Evolutionary conservation across 108 stramenopile species (phyloP).

Genomic region (Cyclotella cryptica): DNA sequence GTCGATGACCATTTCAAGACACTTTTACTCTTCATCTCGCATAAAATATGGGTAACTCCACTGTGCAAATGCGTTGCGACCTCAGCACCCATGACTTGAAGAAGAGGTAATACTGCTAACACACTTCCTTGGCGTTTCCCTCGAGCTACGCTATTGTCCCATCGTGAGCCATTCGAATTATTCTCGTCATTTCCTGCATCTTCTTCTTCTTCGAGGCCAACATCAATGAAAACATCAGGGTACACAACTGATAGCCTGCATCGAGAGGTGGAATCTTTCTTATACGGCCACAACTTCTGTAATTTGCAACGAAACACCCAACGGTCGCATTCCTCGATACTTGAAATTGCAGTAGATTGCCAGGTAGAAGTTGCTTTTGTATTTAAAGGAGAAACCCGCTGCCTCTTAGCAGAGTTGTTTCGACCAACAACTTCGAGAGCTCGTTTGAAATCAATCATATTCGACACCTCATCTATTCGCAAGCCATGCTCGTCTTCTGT

Average conservation of each 20-base stretch:
- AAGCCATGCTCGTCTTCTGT: conserved; percentile 68
- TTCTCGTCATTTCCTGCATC: conserved; percentile 24
- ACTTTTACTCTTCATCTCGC: too few relatives aligned
- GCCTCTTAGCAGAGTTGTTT: conserved; percentile 11
- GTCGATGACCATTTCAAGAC: too few relatives aligned
- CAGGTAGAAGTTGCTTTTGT: conserved; percentile 21
- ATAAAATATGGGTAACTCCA: too few relatives aligned
- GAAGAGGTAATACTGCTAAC: too few relatives aligned
- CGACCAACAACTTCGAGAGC: conserved; percentile 54
- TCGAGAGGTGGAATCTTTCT: background rate
- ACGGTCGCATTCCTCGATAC: conserved; percentile 34
- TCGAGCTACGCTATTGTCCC: conserved; percentile 12
- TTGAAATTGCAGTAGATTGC: conserved; percentile 45
- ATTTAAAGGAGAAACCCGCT: conserved; percentile 1
- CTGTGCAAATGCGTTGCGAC: too few relatives aligned
- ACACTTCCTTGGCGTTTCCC: too few relatives aligned
- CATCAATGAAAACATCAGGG: conserved; percentile 27
- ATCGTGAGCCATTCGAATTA: background rate
- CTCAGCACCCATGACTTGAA: too few relatives aligned
- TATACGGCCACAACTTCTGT: conserved; percentile 57
- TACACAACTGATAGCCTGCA: conserved; percentile 12
- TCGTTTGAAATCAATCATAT: conserved; percentile 54
- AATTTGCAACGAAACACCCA: conserved; percentile 53
- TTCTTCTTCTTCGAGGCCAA: conserved; percentile 24
- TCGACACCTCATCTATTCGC: conserved; percentile 24